Evolutionary conservation across 768 basidiomycete genomes (phyloP).

Genomic region (Russula vinacea): DNA sequence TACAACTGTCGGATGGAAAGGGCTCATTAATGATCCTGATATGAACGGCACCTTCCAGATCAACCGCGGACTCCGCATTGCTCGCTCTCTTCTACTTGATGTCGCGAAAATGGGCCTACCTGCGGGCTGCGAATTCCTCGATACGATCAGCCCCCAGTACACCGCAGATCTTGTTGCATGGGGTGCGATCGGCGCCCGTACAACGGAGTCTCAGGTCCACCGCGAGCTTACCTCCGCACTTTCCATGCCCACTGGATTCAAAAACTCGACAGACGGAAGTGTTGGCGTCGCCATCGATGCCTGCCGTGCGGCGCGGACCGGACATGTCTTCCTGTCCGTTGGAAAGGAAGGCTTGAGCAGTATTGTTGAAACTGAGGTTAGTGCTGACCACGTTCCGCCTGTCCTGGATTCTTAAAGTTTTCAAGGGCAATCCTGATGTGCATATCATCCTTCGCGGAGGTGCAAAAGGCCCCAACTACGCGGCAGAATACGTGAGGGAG

Average conservation of each 20-base stretch:
- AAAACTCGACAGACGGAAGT: constrained; percentile 95
- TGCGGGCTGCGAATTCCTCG: constrained; percentile 95
- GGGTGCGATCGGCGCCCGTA: constrained; percentile 94
- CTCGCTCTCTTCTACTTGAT: constrained; percentile 82
- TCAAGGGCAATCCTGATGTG: constrained; percentile 82
- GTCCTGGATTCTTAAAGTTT: background rate
- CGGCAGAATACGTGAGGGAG: constrained; percentile 72
- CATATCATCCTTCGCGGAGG: constrained; percentile 96
- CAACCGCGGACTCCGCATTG: constrained; percentile 90
- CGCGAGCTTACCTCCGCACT: constrained; percentile 82
- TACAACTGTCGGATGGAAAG: constrained; percentile 99
- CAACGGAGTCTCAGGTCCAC: constrained; percentile 91
- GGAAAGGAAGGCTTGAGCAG: constrained; percentile 94
- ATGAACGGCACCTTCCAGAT: constrained; percentile 93
- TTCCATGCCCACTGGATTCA: constrained; percentile 98
- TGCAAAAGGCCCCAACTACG: constrained; percentile 84
- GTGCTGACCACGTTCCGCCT: constrained; percentile 1
- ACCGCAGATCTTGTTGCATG: constrained; percentile 91
- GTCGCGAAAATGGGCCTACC: constrained; percentile 89
- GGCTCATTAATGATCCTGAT: constrained; percentile 95
- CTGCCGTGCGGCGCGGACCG: constrained; percentile 84
- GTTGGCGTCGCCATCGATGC: constrained; percentile 92
- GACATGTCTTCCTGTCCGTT: constrained; percentile 94
- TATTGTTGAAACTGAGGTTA: constrained; percentile 89
- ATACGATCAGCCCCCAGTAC: constrained; percentile 76